phyloP scores from a whole-genome alignment of 768 basidiomycete species.

The Rhodotorula graminis region DNA sequence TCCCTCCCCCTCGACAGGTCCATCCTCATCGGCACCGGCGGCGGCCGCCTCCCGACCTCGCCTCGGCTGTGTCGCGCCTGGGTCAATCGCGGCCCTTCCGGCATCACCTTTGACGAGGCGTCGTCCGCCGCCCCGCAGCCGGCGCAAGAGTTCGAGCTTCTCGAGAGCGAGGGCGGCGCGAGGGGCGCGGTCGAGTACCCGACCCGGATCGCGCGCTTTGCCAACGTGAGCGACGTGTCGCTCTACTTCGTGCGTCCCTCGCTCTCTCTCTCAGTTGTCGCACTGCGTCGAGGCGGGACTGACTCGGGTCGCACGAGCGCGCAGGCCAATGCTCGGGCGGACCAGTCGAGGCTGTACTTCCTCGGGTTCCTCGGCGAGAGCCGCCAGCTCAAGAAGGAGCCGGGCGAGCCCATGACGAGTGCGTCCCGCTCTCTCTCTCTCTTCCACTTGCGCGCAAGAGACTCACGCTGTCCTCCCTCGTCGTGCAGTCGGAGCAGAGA shows the following conservation, averaged over 20 bases:
- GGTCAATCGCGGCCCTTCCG: conserved; percentile 32
- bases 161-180: conserved; percentile 28
- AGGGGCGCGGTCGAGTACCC: conserved; percentile 41
- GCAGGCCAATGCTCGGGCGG: conserved; percentile 19
- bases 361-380: conserved; percentile 43
- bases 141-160: conserved; percentile 40
- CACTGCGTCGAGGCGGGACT: background rate
- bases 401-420: conserved; percentile 27
- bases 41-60: conserved; percentile 23
- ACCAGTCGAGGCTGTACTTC: conserved; percentile 35
- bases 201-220: conserved; percentile 39
- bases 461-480: no score
- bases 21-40: conserved; percentile 38
- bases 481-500: conserved; percentile 26
- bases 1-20: conserved; percentile 1
- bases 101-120: conserved; percentile 36
- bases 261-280: no score
- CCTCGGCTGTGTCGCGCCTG: conserved; percentile 34
- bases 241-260: background rate
- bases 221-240: conserved; percentile 30
- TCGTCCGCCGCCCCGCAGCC: background rate
- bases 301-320: background rate
- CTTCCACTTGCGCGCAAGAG: background rate
- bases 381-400: conserved; percentile 39
- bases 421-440: background rate